Evolutionary conservation across 768 basidiomycete species (phyloP), one percentile per base, ranked within the genome.

Genomic region (Russula sp.): DNA sequence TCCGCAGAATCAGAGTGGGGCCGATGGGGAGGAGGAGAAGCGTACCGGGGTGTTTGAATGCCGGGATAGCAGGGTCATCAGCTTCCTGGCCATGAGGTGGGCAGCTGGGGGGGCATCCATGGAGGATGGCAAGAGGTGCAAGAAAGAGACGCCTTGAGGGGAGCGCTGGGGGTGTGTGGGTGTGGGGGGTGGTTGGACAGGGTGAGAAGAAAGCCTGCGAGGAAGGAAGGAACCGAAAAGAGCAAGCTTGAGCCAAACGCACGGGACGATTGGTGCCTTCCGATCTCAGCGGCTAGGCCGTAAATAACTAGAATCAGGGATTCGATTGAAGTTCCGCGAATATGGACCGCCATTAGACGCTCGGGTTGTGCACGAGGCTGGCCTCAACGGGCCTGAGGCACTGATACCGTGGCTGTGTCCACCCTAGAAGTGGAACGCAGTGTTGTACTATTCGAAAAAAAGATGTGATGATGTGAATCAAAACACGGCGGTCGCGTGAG

Each of bases 201-300:
- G 49, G 61, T 50, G 50, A 36, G 53, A 54, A 61, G 38, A 35
- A 35, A 22, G 43, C 38, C 18, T 20, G 16, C 11, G 53, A 56
- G 60, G 54, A 50, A 62, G 43, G 42, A 39, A 5, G 38, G 58
- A 45, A 7, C 63, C 63, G 51, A 60, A 53, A 56, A 61, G 51
- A 52, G 48, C 3, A 42, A 61, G 35, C 1, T 16, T 2, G 52
- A 47, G 58, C 57, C 63, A 41, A 55, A n/a, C 2, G 35, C 14
- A 20, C n/a, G 59, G 61, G 13, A 56, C 63, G 64, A 58, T 61
- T 47, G 25, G 66, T 66, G 64, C 66, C 66, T 63, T 66, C 66
- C 66, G 65, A 66, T 66, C 51, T 55, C 48, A 61, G 65, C 65
- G 66, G 64, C 66, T 66, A 65, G 63, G 63, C 63, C 63, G 58